These are phyloP conservation scores for Myriangium duriaei DNA, from an alignment of 2,329 filamentous ascomycete genomes.

Conservation along the genomic window DNA sequence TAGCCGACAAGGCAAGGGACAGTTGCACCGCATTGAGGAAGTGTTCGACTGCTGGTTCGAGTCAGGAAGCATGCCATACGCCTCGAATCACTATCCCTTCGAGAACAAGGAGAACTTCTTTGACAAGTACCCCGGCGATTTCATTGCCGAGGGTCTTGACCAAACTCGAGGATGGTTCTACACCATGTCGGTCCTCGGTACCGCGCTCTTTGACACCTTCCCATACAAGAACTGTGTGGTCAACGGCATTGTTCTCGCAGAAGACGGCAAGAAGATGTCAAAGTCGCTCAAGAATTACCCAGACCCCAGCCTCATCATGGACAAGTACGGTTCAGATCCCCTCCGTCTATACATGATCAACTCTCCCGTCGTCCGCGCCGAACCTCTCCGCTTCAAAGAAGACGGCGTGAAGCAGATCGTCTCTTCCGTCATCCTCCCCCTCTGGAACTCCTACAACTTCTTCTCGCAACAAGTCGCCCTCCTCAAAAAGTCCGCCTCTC, in stretches of 20 bases:
- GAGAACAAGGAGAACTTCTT: slow-evolving; percentile 70
- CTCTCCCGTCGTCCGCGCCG: slow-evolving; percentile 83
- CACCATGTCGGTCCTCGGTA: slow-evolving; percentile 76
- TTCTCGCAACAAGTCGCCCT: slow-evolving; percentile 80
- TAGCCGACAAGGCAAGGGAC: slow-evolving; percentile 73
- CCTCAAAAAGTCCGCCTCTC: slow-evolving; percentile 69
- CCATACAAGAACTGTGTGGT: slow-evolving; percentile 96
- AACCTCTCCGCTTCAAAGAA: slow-evolving; percentile 86
- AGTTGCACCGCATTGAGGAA: slow-evolving; percentile 68
- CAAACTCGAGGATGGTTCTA: slow-evolving; percentile 98
- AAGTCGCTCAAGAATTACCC: slow-evolving; percentile 96
- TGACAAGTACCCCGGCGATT: slow-evolving; percentile 76
- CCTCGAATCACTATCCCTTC: slow-evolving; percentile 83
- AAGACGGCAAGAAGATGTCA: slow-evolving; percentile 98
- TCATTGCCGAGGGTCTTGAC: slow-evolving; percentile 86
- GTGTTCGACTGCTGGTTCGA: slow-evolving; percentile 98
- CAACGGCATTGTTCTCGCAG: slow-evolving; percentile 84
- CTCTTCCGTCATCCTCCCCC: slow-evolving; percentile 73
- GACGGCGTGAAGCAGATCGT: slow-evolving; percentile 88
- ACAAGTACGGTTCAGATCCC: slow-evolving; percentile 82
- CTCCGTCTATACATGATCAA: slow-evolving; percentile 94
- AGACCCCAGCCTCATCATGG: slow-evolving; percentile 70
- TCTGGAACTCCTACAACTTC: slow-evolving; percentile 97
- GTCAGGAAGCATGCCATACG: slow-evolving; percentile 91
- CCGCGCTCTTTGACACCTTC: slow-evolving; percentile 69